Conservation (phyloP, 2,329 filamentous ascomycete genomes). For the Sarocladium oryzae region DNA sequence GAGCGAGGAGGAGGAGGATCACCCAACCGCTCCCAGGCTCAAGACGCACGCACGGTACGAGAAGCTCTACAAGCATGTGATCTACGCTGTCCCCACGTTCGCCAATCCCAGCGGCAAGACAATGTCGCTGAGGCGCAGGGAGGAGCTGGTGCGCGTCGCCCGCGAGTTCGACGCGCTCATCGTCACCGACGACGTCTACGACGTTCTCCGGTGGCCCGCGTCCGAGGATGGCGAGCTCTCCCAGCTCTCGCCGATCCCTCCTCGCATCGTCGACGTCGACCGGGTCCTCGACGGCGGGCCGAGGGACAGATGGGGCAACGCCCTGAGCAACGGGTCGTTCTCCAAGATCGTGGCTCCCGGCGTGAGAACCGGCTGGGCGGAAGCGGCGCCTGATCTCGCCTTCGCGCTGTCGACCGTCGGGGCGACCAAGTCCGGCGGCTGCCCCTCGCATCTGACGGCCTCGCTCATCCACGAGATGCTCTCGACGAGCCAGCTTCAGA, state of each 20-base stretch:
- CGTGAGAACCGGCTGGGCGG: slow-evolving; percentile 72
- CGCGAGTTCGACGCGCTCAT: slow-evolving; percentile 58
- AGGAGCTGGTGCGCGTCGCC: slow-evolving; percentile 52
- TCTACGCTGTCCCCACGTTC: slow-evolving; percentile 65
- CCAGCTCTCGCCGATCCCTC: slow-evolving; percentile 30
- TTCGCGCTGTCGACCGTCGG: not conserved
- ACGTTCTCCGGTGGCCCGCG: slow-evolving; percentile 55
- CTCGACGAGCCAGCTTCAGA: slow-evolving; percentile 13
- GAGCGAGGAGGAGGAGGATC: not conserved
- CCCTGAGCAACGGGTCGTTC: slow-evolving; percentile 74
- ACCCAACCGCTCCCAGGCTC: not conserved
- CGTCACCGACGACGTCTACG: slow-evolving; percentile 66
- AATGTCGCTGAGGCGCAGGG: slow-evolving; percentile 52
- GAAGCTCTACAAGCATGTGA: slow-evolving; percentile 60
- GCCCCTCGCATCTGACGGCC: slow-evolving; percentile 11
- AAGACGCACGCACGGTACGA: slow-evolving; percentile 24
- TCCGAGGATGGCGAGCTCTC: slow-evolving; percentile 1
- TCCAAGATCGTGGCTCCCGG: slow-evolving; percentile 75
- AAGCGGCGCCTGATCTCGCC: slow-evolving; percentile 48
- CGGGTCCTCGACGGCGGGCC: slow-evolving; percentile 46
- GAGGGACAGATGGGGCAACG: slow-evolving; percentile 40
- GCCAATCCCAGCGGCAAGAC: slow-evolving; percentile 16
- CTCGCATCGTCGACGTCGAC: slow-evolving; percentile 32
- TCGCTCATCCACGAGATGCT: slow-evolving; percentile 16
- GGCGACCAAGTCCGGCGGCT: slow-evolving; percentile 10